A percentile compares a stretch with the other conserved stretches of the same genome.
phyloP scores from a whole-genome alignment of 108 stramenopile genomes.

The Nitzschia inconspicua region DNA sequence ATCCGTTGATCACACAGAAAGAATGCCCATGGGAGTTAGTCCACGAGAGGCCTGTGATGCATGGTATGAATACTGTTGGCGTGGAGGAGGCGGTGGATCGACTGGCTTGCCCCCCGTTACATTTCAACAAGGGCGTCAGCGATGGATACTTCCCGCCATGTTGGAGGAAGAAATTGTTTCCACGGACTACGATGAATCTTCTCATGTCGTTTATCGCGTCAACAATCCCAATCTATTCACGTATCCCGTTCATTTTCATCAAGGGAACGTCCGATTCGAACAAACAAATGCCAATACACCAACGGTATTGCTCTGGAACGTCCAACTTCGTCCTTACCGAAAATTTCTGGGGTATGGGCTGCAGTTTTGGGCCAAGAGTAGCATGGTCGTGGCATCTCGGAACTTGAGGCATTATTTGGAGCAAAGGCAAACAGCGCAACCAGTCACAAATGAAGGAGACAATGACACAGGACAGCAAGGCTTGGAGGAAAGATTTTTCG shows the following conservation, averaged over 20 bases:
- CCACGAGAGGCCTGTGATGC: slow-evolving; percentile 5
- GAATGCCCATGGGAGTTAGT: neutral
- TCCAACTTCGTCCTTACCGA: slow-evolving; percentile 4
- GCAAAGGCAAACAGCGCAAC: neutral
- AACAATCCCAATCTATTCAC: slow-evolving; percentile 10
- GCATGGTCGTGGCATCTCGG: neutral
- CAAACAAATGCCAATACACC: neutral
- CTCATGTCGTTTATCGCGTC: slow-evolving; percentile 4
- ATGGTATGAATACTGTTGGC: slow-evolving; percentile 8
- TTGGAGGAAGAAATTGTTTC: slow-evolving; percentile 6
- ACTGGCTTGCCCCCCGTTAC: neutral
- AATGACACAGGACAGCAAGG: too few species aligned
- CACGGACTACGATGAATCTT: neutral
- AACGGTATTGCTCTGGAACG: slow-evolving; percentile 1
- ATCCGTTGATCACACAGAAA: slow-evolving; percentile 2
- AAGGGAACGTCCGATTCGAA: neutral
- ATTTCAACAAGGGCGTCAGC: neutral
- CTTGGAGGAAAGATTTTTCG: too few species aligned
- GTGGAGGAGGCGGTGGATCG: slow-evolving; percentile 4
- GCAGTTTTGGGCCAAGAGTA: neutral
- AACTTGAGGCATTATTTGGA: slow-evolving; percentile 1
- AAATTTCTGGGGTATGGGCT: slow-evolving; percentile 1
- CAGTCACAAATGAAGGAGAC: too few species aligned
- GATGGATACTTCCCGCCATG: neutral
- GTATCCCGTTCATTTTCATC: slow-evolving; percentile 2